Conservation (phyloP, 148 eudicot species). For the Dysphania ambrosioides region DNA sequence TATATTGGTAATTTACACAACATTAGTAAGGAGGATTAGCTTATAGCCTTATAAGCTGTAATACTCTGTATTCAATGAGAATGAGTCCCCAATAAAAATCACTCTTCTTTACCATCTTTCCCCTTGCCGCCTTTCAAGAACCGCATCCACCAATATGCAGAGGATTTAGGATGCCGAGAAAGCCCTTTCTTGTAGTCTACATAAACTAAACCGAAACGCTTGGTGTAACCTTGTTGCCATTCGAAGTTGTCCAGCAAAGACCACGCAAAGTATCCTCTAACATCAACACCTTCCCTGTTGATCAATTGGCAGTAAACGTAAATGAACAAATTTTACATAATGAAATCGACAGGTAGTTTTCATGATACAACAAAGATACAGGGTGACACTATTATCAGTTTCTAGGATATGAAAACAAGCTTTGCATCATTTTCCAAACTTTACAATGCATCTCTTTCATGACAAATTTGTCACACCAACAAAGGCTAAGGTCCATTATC, state of each 20-base stretch:
- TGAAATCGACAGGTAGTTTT: not conserved
- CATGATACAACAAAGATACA: not conserved
- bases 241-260: constrained; percentile 82
- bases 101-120: constrained; percentile 54
- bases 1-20: not conserved
- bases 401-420: not conserved
- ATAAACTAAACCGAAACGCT: constrained; percentile 66
- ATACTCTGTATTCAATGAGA: not conserved
- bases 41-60: not conserved
- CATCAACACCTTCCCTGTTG: constrained; percentile 69
- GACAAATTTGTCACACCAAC: not conserved
- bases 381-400: not conserved
- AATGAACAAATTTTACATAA: not conserved
- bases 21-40: not conserved
- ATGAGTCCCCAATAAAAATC: not conserved
- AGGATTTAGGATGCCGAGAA: constrained; percentile 71
- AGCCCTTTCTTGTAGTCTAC: constrained; percentile 81
- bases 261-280: constrained; percentile 90
- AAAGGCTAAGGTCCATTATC: not conserved
- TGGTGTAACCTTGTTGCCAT: constrained; percentile 71
- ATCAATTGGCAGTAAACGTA: not conserved
- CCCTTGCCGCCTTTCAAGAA: constrained; percentile 56
- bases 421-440: too few relatives aligned
- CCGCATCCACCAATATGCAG: constrained; percentile 75
- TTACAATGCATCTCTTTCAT: too few relatives aligned